Evolutionary conservation across 257 asterid genomes (phyloP), one percentile per base, ranked within the genome.

Genomic region (Salvia miltiorrhiza): DNA sequence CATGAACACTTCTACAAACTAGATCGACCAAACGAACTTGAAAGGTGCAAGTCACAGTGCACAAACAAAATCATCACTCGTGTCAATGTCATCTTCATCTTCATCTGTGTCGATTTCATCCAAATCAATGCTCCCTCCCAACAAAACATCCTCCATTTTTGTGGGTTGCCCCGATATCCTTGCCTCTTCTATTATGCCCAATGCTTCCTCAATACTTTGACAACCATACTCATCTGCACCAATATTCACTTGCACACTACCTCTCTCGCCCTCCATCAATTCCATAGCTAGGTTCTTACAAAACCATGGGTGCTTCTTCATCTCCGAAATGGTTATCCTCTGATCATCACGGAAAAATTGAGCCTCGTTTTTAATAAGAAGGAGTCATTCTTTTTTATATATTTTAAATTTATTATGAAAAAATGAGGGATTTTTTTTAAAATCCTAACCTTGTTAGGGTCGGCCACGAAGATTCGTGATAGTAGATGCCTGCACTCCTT

Each of bases 21-120:
- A 2, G 7, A 30, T 30, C 7, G 35, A 30, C 2, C 7, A 30
- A n/a, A n/a, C n/a, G n/a, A n/a, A n/a, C n/a, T 4, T 30, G 35
- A 30, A 17, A 13, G 26, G 20, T 59, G 40, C 12, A 53, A 21
- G 26, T 73, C 74, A 90, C 21, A 90, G 43, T 52, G 87, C 88
- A 73, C 91, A 85, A 4, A 93, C 93, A 75, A 86, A 93, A 33
- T 93, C 98, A 17, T 89, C 95, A 73, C 97, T 88, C 2, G 92
- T 73, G 54, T 85, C 95, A 3, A 72, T 64, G n/a, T 89, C 96
- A 67, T 90, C 97, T 52, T 74, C 39, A 45, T 86, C 95, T 3
- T 56, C 84, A 74, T 93, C 96, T 40, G 72, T 72, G 67, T 88
- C 90, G 26, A 85, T 70, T 21, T 88, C 93, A 55, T 88, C 96